Base-by-base conservation (phyloP, 257 asterid species). In the Asclepias syriaca region DNA sequence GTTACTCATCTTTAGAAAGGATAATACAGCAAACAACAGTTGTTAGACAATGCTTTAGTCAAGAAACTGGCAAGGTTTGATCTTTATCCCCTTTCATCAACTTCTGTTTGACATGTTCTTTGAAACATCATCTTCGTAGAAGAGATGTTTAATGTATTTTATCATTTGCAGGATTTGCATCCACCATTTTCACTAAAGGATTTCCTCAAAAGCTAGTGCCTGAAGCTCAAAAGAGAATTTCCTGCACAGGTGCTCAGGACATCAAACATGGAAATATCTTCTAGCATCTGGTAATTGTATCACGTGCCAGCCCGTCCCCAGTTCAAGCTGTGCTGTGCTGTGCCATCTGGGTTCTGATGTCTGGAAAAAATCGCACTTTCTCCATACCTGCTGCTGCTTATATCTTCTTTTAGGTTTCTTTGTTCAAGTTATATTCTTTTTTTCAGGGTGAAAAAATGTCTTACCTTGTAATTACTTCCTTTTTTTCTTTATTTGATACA, bases 21-120 rank as follows among this genome's bases (percentile, higher is more conserved):
- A 77, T 94, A 76, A 83, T 91, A 84, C 97, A 89, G 68, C 98
- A 94, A 81, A 81, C 90, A 60, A 82, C 97, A 19, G 87, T 88
- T 53, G 97, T 84, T 70, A 76, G 84, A 68, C 96, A 89, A 81
- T 84, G 78, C 85, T 83, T 91, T 78, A 86, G 83, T 73, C 88
- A 89, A 77, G 98, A 94, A 76, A 76, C 69, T 58, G 85, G 85
- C 83, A 91, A 94, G 97, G 98, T 93, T 70, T 84, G 88, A 74
- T 75, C 76, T 70, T 68, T 43, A 63, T 46, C 60, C 58, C 65
- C 22, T 54, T 81, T 49, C 40, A 2, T 34, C 39, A 34, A 34
- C 21, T 29, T 29, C 22, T 61, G 48, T 34, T 50, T 29, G 51
- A 27, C 18, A n/a, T n/a, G 54, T 63, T 12, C 3, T 49, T 43